Evolutionary conservation across 441 rosid genomes (phyloP).

Genomic region (Mallotus japonicus): DNA sequence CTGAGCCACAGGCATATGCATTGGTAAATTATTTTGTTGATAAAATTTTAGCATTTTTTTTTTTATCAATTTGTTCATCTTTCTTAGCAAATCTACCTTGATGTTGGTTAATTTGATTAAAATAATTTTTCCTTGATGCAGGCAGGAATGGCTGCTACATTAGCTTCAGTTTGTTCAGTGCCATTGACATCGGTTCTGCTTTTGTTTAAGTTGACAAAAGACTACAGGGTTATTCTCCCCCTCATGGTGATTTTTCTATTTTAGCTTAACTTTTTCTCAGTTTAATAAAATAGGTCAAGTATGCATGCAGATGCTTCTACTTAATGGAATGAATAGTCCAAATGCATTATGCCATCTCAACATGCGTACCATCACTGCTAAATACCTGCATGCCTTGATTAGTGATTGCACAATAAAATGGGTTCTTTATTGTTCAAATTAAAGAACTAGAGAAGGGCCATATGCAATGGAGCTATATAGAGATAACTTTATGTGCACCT

Average conservation of each 20-base stretch:
- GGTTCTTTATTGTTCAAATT: neutral
- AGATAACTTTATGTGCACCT: neutral
- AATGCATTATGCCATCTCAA: neutral
- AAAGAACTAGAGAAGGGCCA: neutral
- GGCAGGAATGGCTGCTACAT: conserved; percentile 99
- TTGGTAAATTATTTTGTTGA: conserved; percentile 49
- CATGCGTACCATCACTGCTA: no score
- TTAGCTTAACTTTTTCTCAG: conserved; percentile 4
- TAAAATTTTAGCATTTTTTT: neutral
- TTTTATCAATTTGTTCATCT: neutral
- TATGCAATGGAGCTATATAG: neutral
- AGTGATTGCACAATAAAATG: neutral
- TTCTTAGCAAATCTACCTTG: conserved; percentile 8
- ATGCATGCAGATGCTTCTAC: conserved; percentile 10
- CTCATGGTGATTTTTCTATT: conserved; percentile 66
- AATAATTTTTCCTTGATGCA: conserved; percentile 34
- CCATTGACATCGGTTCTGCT: conserved; percentile 93
- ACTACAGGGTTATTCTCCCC: conserved; percentile 94
- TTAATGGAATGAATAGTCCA: neutral
- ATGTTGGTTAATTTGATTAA: conserved; percentile 17
- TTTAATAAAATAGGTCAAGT: neutral
- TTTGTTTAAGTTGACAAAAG: conserved; percentile 88
- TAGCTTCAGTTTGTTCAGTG: conserved; percentile 97
- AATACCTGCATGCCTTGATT: neutral
- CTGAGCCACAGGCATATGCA: conserved; percentile 96